Percentiles rank a stretch among this genome's conserved stretches.
Conservation (phyloP, 2,329 filamentous ascomycete species). For the Rachicladosporium sp. region DNA sequence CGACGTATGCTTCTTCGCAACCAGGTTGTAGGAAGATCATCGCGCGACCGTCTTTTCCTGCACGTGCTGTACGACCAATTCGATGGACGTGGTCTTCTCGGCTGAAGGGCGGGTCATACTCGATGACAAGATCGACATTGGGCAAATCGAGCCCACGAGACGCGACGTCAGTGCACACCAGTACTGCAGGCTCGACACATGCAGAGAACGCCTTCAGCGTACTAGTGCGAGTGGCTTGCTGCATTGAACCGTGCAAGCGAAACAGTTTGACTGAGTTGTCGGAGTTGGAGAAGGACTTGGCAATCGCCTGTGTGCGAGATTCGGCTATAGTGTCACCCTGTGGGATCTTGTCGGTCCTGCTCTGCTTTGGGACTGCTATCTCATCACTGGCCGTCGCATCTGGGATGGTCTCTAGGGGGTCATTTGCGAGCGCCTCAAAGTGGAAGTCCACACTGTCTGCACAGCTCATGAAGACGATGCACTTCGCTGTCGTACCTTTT, state of each 20-base stretch:
- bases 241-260: conserved; percentile 82
- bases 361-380: conserved; percentile 12
- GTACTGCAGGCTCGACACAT: conserved; percentile 61
- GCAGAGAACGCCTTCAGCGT: conserved; percentile 71
- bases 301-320: conserved; percentile 40
- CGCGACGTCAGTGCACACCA: conserved; percentile 91
- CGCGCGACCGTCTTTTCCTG: conserved; percentile 76
- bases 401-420: conserved; percentile 9
- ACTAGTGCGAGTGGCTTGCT: conserved; percentile 74
- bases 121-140: conserved; percentile 85
- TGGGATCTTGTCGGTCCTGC: conserved; percentile 28
- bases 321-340: conserved; percentile 29
- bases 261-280: conserved; percentile 71
- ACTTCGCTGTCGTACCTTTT: conserved; percentile 88
- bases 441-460: conserved; percentile 96
- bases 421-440: conserved; percentile 62
- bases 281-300: conserved; percentile 34
- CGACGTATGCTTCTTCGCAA: conserved; percentile 80
- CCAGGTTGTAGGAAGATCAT: conserved; percentile 84
- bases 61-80: conserved; percentile 86
- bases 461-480: conserved; percentile 92
- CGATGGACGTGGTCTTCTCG: conserved; percentile 89
- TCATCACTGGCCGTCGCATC: conserved; percentile 25
- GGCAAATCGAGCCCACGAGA: conserved; percentile 91
- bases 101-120: conserved; percentile 92